These are phyloP conservation scores for Leishmania guyanensis DNA, from an alignment of 208 protist genomes.

Conservation along the genomic window DNA sequence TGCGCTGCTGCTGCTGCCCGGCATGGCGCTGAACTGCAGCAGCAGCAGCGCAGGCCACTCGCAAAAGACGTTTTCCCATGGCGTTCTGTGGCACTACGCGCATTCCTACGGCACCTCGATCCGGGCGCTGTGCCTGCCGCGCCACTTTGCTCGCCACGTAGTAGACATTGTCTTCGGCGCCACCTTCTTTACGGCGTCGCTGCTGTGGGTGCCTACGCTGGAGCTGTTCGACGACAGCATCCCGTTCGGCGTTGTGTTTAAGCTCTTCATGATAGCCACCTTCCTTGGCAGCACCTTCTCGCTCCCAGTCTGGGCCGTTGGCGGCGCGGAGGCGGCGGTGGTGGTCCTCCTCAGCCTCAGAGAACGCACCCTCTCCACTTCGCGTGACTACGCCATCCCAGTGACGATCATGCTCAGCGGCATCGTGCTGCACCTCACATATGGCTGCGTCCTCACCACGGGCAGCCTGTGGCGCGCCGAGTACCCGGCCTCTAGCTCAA, in stretches of 20 bases:
- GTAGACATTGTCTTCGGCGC: slow-evolving; percentile 85
- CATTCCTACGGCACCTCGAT: slow-evolving; percentile 6
- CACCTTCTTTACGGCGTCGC: slow-evolving; percentile 90
- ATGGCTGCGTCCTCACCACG: slow-evolving; percentile 4
- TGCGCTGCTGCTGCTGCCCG: background rate
- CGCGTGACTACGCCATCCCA: slow-evolving; percentile 29
- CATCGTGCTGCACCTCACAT: slow-evolving; percentile 19
- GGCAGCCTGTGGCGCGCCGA: slow-evolving; percentile 18
- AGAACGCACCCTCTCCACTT: slow-evolving; percentile 15
- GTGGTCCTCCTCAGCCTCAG: slow-evolving; percentile 19
- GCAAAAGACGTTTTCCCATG: background rate
- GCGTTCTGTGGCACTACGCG: background rate
- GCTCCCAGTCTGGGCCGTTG: slow-evolving; percentile 18
- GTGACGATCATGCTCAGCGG: slow-evolving; percentile 26
- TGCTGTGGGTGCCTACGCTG: slow-evolving; percentile 90
- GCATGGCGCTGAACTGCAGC: background rate
- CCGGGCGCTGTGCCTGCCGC: slow-evolving; percentile 6
- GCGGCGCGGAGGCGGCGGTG: slow-evolving; percentile 19
- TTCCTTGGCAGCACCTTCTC: slow-evolving; percentile 38
- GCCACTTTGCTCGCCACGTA: slow-evolving; percentile 41
- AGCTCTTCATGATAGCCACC: slow-evolving; percentile 41
- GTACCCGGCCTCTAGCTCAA: background rate
- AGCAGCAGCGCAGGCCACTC: background rate
- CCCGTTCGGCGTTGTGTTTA: slow-evolving; percentile 52
- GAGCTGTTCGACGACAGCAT: slow-evolving; percentile 37